Conservation (phyloP, 208 protist genomes). For the Borovskyia barvae region DNA sequence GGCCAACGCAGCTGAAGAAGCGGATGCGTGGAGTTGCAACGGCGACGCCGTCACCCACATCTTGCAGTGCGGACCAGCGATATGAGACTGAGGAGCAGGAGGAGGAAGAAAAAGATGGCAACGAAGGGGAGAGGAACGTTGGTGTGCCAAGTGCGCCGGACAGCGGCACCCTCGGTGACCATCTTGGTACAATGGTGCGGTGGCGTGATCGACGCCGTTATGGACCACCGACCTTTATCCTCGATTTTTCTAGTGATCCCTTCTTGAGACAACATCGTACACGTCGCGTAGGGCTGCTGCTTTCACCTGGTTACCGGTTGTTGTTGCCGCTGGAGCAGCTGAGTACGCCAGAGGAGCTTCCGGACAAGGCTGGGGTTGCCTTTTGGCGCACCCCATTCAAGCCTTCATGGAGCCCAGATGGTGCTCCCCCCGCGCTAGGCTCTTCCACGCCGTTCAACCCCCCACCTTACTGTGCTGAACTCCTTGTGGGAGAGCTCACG, state of each 20-base stretch:
- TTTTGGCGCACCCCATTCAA: constrained; percentile 23
- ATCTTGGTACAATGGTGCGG: not conserved
- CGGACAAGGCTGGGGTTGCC: constrained; percentile 1
- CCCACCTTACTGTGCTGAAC: constrained; percentile 36
- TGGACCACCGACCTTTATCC: constrained; percentile 23
- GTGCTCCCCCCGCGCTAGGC: not conserved
- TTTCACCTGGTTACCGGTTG: constrained; percentile 41
- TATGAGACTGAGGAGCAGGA: constrained; percentile 1
- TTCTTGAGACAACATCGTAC: constrained; percentile 7
- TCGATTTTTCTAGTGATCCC: constrained; percentile 29
- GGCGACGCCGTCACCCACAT: not conserved
- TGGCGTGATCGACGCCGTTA: constrained; percentile 18
- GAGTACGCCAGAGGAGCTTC: constrained; percentile 9
- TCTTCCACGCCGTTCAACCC: not conserved
- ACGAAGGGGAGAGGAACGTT: not conserved
- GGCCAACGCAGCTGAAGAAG: constrained; percentile 21
- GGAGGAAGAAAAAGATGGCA: not conserved
- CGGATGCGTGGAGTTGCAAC: not conserved
- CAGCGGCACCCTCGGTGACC: no score
- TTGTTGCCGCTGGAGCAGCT: constrained; percentile 13
- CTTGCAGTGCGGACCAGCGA: not conserved
- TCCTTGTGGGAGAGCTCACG: constrained; percentile 50
- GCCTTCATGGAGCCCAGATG: not conserved
- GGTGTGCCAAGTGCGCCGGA: no score
- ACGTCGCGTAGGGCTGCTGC: constrained; percentile 37